Evolutionary conservation across 805 yeast species (phyloP), one percentile per base, ranked within the genome.

Genomic region (Hanseniaspora singularis): DNA sequence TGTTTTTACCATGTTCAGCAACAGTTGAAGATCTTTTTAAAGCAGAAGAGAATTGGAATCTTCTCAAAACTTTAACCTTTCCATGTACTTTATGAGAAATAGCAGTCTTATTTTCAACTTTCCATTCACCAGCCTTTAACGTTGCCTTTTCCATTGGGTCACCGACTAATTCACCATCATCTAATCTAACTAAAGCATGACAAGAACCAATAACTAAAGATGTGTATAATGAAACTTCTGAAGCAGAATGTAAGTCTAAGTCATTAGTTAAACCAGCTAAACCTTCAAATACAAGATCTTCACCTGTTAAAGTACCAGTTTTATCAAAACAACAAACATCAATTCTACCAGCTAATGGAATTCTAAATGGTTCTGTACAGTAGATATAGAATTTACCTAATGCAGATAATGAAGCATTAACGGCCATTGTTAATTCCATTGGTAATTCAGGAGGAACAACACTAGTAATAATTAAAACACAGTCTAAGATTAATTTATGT

Each of bases 61-160:
- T 81, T 67, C 96, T 88, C 54, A 84, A 68, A 52, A 92, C 83
- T 53, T 73, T 72, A 47, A 88, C 69, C 56, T 76, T 77, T 12
- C 64, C 67, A 3, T 54, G 52, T 2, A 53, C 53, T 34, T 61
- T 58, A 61, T 77, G 74, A 51, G 71, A 73, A 38, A 82, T 81
- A 43, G 72, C 63, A 59, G 87, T 95, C 53, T 86, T 83, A 48
- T 71, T 73, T 46, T 81, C 84, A 52, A 92, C 81, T 33, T 69
- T 70, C 96, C 96, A 92, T 26, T 78, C 77, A 49, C 92, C 75
- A 34, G 94, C 89, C 54, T 78, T 79, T 55, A 92, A 70, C 45
- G 98, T 92, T 23, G 94, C 96, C 65, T 87, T 86, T 67, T 92
- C 98, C 97, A 92, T 89, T 52, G 98, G 96, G 60, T 92, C 98